phyloP scores from a whole-genome alignment of 805 yeast genomes.

The Hanseniaspora nectarophila region DNA sequence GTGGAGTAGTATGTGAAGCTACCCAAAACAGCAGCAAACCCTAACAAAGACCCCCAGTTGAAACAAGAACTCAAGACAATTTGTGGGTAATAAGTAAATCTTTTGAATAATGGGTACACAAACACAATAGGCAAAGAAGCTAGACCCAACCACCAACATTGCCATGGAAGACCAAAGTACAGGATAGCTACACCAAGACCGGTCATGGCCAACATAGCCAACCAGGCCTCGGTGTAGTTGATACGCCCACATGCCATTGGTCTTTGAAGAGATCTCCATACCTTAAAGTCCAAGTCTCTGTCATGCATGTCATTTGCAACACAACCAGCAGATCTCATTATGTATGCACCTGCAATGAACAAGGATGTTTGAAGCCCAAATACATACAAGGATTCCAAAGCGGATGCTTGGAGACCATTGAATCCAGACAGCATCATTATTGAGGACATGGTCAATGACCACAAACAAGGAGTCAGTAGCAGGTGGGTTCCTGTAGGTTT shows the following conservation, averaged over 20 bases:
- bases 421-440: slow-evolving; percentile 43
- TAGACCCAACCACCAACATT: slow-evolving; percentile 75
- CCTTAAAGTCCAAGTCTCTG: slow-evolving; percentile 68
- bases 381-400: neutral
- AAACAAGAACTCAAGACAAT: slow-evolving; percentile 67
- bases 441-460: slow-evolving; percentile 91
- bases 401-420: neutral
- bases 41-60: slow-evolving; percentile 88
- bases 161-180: slow-evolving; percentile 52
- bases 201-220: slow-evolving; percentile 63
- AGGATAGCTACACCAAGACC: slow-evolving; percentile 61
- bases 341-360: slow-evolving; percentile 71
- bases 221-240: slow-evolving; percentile 51
- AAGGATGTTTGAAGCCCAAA: slow-evolving; percentile 24
- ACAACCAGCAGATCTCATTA: slow-evolving; percentile 98
- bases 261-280: slow-evolving; percentile 74
- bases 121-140: slow-evolving; percentile 67
- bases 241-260: slow-evolving; percentile 91
- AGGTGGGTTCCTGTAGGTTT: slow-evolving; percentile 93
- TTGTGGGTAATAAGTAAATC: slow-evolving; percentile 95
- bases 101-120: slow-evolving; percentile 82
- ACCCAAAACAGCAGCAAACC: slow-evolving; percentile 74
- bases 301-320: slow-evolving; percentile 87
- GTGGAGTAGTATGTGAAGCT: neutral
- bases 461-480: slow-evolving; percentile 70